Evolutionary conservation across 1,139 yeast genomes (phyloP).

Genomic region (Pichia sp.): DNA sequence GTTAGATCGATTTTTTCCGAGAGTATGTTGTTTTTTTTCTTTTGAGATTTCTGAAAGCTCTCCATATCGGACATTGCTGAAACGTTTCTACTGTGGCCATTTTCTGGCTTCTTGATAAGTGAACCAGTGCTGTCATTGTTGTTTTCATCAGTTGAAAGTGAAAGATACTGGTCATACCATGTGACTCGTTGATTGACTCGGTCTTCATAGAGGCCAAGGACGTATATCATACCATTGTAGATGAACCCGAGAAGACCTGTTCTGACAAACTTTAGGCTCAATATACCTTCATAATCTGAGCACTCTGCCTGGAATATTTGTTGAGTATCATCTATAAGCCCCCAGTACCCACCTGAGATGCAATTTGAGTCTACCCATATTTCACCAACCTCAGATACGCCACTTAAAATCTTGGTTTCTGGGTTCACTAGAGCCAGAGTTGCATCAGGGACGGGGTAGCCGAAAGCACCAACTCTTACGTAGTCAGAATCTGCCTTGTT

Average conservation of each 20-base stretch:
- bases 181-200: slow-evolving; percentile 72
- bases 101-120: slow-evolving; percentile 1
- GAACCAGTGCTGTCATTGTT: too few species aligned
- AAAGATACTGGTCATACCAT: slow-evolving; percentile 49
- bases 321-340: slow-evolving; percentile 59
- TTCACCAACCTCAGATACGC: slow-evolving; percentile 84
- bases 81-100: background rate
- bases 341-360: slow-evolving; percentile 84
- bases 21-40: slow-evolving; percentile 1
- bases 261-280: slow-evolving; percentile 75
- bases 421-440: slow-evolving; percentile 93
- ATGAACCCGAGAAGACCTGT: slow-evolving; percentile 90
- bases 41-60: background rate
- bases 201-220: slow-evolving; percentile 87
- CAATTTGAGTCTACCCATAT: slow-evolving; percentile 95
- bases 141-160: slow-evolving; percentile 11
- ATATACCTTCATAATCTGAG: slow-evolving; percentile 56
- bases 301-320: slow-evolving; percentile 79
- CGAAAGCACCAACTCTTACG: slow-evolving; percentile 83
- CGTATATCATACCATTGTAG: slow-evolving; percentile 78
- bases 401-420: slow-evolving; percentile 64
- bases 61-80: slow-evolving; percentile 6
- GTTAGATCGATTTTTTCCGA: slow-evolving; percentile 8
- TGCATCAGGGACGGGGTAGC: slow-evolving; percentile 91
- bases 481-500: slow-evolving; percentile 37